Evolutionary conservation across 2,329 filamentous ascomycete genomes (phyloP).

Genomic region (Fusarium sp.): DNA sequence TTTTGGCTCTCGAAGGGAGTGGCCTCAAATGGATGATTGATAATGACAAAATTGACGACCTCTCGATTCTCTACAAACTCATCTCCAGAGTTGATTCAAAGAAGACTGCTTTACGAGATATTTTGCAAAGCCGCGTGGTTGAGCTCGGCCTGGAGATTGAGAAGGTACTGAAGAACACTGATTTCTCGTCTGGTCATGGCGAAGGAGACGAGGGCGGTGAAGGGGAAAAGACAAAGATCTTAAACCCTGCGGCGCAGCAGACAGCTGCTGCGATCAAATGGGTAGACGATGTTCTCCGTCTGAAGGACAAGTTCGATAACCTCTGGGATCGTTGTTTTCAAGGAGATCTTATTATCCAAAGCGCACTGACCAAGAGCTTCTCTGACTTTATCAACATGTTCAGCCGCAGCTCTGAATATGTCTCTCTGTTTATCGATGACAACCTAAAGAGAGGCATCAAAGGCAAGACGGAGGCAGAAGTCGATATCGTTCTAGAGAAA

Average conservation of each 20-base stretch:
- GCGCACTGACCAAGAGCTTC: constrained; percentile 86
- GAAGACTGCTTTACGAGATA: constrained; percentile 74
- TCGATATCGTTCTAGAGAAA: constrained; percentile 86
- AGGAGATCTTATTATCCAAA: constrained; percentile 80
- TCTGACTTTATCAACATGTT: constrained; percentile 95
- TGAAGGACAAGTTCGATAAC: constrained; percentile 90
- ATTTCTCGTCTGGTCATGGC: constrained; percentile 57
- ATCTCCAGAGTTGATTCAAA: constrained; percentile 80
- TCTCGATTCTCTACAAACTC: constrained; percentile 83
- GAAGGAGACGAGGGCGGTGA: constrained; percentile 60
- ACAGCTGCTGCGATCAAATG: constrained; percentile 91
- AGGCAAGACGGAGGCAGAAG: constrained; percentile 88
- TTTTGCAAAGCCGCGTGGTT: constrained; percentile 78
- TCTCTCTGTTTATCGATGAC: constrained; percentile 96
- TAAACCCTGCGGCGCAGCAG: constrained; percentile 73
- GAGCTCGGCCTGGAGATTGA: constrained; percentile 88
- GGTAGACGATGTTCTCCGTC: constrained; percentile 87
- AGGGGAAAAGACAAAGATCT: constrained; percentile 48
- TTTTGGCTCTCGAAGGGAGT: constrained; percentile 84
- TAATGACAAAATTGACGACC: constrained; percentile 81
- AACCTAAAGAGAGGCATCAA: constrained; percentile 94
- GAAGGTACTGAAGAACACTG: constrained; percentile 65
- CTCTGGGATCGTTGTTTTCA: constrained; percentile 79
- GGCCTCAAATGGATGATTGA: constrained; percentile 92
- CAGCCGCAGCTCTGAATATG: constrained; percentile 83